phyloP scores from a whole-genome alignment of 2,329 filamentous ascomycete species.

The Shiraia sp. region DNA sequence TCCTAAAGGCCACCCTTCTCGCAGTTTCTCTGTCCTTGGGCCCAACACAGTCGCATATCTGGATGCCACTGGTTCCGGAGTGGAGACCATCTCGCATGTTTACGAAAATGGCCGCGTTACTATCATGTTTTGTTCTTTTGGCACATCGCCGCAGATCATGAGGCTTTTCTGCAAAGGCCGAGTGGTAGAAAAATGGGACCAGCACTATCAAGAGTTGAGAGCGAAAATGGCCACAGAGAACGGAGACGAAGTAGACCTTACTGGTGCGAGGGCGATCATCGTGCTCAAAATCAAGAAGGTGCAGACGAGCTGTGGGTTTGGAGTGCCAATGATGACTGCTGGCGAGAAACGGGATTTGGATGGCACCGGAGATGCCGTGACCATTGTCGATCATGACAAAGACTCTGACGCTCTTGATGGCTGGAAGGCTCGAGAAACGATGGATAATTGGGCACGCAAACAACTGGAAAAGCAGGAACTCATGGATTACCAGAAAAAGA shows the following conservation, averaged over 20 bases:
- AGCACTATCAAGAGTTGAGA: slow-evolving; percentile 42
- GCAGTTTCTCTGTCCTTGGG: slow-evolving; percentile 65
- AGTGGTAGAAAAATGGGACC: slow-evolving; percentile 64
- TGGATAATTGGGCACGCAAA: slow-evolving; percentile 57
- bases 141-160: slow-evolving; percentile 62
- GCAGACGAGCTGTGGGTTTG: slow-evolving; percentile 69
- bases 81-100: slow-evolving; percentile 74
- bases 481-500: slow-evolving; percentile 59
- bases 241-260: slow-evolving; percentile 27
- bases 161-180: slow-evolving; percentile 64
- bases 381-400: slow-evolving; percentile 23
- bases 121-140: slow-evolving; percentile 73
- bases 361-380: slow-evolving; percentile 17
- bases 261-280: slow-evolving; percentile 58
- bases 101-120: slow-evolving; percentile 78
- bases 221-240: slow-evolving; percentile 48
- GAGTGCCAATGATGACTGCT: slow-evolving; percentile 58
- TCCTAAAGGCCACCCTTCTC: slow-evolving; percentile 69
- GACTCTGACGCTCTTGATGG: slow-evolving; percentile 13
- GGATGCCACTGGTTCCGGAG: slow-evolving; percentile 74
- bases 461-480: slow-evolving; percentile 56
- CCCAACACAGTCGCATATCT: slow-evolving; percentile 69
- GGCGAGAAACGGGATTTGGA: slow-evolving; percentile 4
- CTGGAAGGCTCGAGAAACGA: slow-evolving; percentile 53
- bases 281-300: slow-evolving; percentile 64